Conservation (phyloP, 202 grass and related monocot genomes). For the Zizania palustris region DNA sequence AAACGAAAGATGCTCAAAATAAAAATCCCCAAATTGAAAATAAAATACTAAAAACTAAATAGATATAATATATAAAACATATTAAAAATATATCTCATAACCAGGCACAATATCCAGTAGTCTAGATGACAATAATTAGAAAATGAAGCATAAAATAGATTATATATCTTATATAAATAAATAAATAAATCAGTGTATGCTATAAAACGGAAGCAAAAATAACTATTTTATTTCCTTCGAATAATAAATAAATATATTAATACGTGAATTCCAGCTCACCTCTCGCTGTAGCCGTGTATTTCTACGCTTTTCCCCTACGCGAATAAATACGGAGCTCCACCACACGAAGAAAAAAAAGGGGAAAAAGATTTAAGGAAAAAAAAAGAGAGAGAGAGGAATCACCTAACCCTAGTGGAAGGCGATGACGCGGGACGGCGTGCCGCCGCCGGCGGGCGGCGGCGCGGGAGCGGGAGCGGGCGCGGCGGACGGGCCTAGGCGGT, state of each 20-base stretch:
- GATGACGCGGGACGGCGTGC: conserved; percentile 52
- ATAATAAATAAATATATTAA: background rate
- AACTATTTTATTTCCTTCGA: background rate
- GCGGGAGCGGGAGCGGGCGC: background rate
- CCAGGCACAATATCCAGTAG: no score
- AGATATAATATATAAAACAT: no score
- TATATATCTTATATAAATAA: no score
- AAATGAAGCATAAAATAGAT: no score
- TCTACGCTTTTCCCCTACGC: background rate
- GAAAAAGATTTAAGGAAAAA: background rate
- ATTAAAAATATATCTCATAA: no score
- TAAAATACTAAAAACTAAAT: no score
- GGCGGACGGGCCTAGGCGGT: conserved; percentile 48
- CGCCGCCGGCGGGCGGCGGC: conserved; percentile 15
- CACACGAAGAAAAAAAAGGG: background rate
- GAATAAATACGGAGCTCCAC: conserved; percentile 37
- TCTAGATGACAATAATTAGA: no score
- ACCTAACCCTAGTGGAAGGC: conserved; percentile 41
- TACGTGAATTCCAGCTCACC: conserved; percentile 31
- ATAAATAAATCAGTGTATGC: no score
- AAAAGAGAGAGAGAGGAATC: background rate
- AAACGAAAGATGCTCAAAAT: background rate
- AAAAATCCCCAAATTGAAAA: background rate
- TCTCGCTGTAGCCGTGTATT: conserved; percentile 2
- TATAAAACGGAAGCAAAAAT: background rate